Conservation (phyloP, 2,329 filamentous ascomycete species). For the Talaromyces atroroseus region DNA sequence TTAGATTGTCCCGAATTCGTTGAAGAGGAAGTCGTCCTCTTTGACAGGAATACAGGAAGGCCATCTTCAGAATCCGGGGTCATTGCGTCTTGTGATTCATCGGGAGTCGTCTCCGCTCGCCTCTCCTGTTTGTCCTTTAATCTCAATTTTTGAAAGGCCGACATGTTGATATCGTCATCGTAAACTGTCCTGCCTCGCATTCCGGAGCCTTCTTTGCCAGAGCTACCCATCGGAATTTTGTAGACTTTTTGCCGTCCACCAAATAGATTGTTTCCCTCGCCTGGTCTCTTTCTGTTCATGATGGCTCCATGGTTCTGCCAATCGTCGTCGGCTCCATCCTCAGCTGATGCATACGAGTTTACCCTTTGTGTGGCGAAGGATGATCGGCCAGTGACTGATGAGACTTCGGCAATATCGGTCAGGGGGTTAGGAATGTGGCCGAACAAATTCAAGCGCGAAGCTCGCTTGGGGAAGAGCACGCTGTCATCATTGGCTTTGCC, state of each 20-base stretch:
- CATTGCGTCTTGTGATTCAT: slow-evolving; percentile 33
- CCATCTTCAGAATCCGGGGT: slow-evolving; percentile 40
- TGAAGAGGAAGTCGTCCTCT: slow-evolving; percentile 78
- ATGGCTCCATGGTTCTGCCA: slow-evolving; percentile 59
- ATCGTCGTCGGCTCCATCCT: slow-evolving; percentile 59
- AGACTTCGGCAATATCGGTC: slow-evolving; percentile 83
- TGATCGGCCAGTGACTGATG: slow-evolving; percentile 65
- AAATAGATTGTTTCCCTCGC: slow-evolving; percentile 88
- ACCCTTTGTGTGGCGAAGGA: slow-evolving; percentile 57
- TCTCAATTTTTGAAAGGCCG: slow-evolving; percentile 74
- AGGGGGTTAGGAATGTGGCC: slow-evolving; percentile 57
- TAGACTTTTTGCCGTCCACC: slow-evolving; percentile 95
- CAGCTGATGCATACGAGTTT: slow-evolving; percentile 60
- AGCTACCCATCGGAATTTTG: slow-evolving; percentile 61
- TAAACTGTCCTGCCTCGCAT: slow-evolving; percentile 69
- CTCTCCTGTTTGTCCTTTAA: slow-evolving; percentile 47
- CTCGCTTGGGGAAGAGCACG: slow-evolving; percentile 74
- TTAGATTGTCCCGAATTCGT: slow-evolving; percentile 68
- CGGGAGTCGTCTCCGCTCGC: slow-evolving; percentile 34
- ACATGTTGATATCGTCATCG: slow-evolving; percentile 77
- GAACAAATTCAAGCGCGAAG: slow-evolving; percentile 71
- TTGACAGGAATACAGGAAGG: slow-evolving; percentile 61
- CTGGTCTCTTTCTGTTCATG: slow-evolving; percentile 77
- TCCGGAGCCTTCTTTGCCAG: slow-evolving; percentile 23
- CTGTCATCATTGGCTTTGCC: slow-evolving; percentile 96